Conservation (phyloP, 2,329 filamentous ascomycete genomes). For the Coniochaeta sp. region DNA sequence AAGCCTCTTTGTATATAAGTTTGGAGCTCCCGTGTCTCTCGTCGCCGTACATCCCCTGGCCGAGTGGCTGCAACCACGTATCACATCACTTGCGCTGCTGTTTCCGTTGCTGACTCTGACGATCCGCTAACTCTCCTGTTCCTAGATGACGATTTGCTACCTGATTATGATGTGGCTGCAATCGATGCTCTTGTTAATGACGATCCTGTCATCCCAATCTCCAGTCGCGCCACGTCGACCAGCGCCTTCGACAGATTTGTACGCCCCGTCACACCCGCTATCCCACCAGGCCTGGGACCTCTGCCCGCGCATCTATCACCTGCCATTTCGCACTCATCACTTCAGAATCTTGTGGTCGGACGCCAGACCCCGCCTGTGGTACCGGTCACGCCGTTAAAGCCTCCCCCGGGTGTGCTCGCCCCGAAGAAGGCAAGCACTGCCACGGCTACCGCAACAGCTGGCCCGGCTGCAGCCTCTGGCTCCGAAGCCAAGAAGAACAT, state of each 20-base stretch:
- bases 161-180: slow-evolving; percentile 49
- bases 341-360: slow-evolving; percentile 8
- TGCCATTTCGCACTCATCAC: slow-evolving; percentile 13
- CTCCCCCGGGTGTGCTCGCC: slow-evolving; percentile 11
- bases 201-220: slow-evolving; percentile 19
- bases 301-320: slow-evolving; percentile 29
- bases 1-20: slow-evolving; percentile 34
- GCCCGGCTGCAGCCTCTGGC: neutral
- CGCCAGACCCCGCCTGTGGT: slow-evolving; percentile 19
- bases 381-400: slow-evolving; percentile 18
- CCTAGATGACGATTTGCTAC: slow-evolving; percentile 52
- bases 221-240: neutral
- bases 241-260: slow-evolving; percentile 4
- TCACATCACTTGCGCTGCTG: slow-evolving; percentile 13
- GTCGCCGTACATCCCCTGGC: slow-evolving; percentile 2
- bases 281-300: slow-evolving; percentile 38
- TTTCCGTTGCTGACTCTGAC: slow-evolving; percentile 7
- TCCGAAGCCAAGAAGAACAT: slow-evolving; percentile 19
- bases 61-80: slow-evolving; percentile 8
- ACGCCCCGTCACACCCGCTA: slow-evolving; percentile 24
- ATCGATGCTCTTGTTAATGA: slow-evolving; percentile 65
- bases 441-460: neutral
- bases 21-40: slow-evolving; percentile 13
- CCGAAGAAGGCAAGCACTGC: slow-evolving; percentile 12
- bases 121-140: slow-evolving; percentile 31